These are phyloP conservation scores for Calycina herbarum DNA, from an alignment of 2,329 filamentous ascomycete species.

Conservation along the genomic window DNA sequence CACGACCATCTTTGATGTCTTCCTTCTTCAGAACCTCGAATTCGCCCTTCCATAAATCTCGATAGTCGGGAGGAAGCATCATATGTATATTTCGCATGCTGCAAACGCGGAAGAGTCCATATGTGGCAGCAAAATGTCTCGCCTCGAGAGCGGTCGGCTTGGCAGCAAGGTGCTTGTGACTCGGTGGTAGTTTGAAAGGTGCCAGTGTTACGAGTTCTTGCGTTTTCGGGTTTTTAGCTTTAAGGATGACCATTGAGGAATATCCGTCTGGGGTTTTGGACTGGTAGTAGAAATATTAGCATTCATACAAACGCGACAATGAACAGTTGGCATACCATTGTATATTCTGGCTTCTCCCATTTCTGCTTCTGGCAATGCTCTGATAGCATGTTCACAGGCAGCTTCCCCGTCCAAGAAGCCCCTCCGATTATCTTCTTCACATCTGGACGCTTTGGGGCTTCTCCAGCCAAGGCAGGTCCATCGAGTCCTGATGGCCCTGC, in stretches of 20 bases:
- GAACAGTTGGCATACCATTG: conserved; percentile 56
- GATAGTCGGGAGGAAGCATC: conserved; percentile 88
- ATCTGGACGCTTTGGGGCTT: conserved; percentile 50
- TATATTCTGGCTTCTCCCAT: conserved; percentile 93
- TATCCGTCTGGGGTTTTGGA: conserved; percentile 72
- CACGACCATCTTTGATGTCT: conserved; percentile 75
- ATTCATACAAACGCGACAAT: background rate
- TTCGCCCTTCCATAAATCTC: conserved; percentile 83
- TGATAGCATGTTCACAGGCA: conserved; percentile 88
- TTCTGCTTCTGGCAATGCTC: conserved; percentile 96
- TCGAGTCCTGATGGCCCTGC: conserved; percentile 24
- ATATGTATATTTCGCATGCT: conserved; percentile 96
- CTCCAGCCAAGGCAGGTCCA: conserved; percentile 33
- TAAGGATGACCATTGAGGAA: conserved; percentile 79
- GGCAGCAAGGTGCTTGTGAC: conserved; percentile 72
- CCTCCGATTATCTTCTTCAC: conserved; percentile 86
- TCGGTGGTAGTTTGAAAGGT: conserved; percentile 76
- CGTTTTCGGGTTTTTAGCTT: conserved; percentile 76
- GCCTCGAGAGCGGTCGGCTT: conserved; percentile 85
- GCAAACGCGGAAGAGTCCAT: conserved; percentile 85
- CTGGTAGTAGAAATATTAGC: conserved; percentile 35
- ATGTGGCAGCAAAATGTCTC: conserved; percentile 88
- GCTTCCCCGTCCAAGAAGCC: conserved; percentile 94
- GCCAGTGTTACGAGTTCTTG: conserved; percentile 73
- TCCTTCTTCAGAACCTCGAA: conserved; percentile 80